Evolutionary conservation across 768 basidiomycete genomes (phyloP), one percentile per base, ranked within the genome.

Genomic region (Tephrocybe sp.): DNA sequence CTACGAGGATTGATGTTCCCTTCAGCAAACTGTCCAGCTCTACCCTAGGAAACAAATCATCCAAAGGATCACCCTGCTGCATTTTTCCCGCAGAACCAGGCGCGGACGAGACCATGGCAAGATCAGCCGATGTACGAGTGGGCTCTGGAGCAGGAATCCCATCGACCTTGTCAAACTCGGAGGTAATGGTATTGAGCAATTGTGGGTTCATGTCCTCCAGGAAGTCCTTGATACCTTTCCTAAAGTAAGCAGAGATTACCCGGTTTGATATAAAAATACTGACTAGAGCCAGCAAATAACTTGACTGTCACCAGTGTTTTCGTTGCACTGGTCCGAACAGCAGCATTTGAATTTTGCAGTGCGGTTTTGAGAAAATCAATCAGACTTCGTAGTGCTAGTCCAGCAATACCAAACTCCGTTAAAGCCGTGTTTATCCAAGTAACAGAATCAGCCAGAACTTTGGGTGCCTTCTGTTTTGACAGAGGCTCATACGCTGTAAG

Each of bases 391-490:
- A 98, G 75, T 4, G 89, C 83, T 26, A 99, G 62, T 4, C 95
- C 95, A 21, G 82, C 78, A 52, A 94, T 89, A 32, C 97, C 97
- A 64, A 99, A 99, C 49, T 98, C 97, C 15, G 74, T 75, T 26
- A 99, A 69, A 7, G 89, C 87, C 27, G 83, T 79, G 51, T 93
- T 92, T 50, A 97, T 80, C 94, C 96, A 98, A 21, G 76, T 70
- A 39, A 95, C 68, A 2, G 94, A 86, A 64, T 99, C 97, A 0
- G 94, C 92, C 27, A 98, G 78, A 35, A 93, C 92, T 69, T 98
- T 99, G 0, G 97, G 96, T 3, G 97, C 96, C 65, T 99, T 99
- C 65, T 94, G 93, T 68, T 95, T 97, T 24, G 82, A 81, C 60
- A 99, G 71, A 0, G 96, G 89, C 19, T 98, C 97, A 63, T 97